These are phyloP conservation scores for Phytopythium litorale DNA, from an alignment of 352 stramenopile genomes.

Conservation along the genomic window DNA sequence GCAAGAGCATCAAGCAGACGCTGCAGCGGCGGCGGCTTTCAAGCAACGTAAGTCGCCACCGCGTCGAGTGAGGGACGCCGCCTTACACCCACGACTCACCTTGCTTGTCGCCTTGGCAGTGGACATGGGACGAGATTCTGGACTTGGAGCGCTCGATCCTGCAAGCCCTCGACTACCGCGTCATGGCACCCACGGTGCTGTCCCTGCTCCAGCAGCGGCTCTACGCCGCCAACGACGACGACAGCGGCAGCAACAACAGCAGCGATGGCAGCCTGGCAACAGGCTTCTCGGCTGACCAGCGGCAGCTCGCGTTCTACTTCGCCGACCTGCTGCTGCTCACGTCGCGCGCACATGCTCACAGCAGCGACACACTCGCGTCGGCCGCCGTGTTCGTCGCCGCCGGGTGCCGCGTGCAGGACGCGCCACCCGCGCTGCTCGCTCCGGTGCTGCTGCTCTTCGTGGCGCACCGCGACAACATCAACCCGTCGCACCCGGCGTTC, in stretches of 20 bases:
- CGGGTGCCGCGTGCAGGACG: conserved; percentile 39
- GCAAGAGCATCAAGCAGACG: conserved; percentile 61
- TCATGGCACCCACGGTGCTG: conserved; percentile 51
- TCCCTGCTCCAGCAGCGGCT: conserved; percentile 39
- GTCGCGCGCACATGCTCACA: conserved; percentile 32
- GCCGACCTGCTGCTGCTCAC: conserved; percentile 52
- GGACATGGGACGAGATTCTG: conserved; percentile 65
- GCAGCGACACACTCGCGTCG: conserved; percentile 43
- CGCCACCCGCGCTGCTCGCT: conserved; percentile 40
- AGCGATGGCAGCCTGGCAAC: neutral
- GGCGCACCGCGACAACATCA: conserved; percentile 62
- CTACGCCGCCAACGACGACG: conserved; percentile 8
- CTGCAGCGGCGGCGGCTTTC: conserved; percentile 50
- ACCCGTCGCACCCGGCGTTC: conserved; percentile 41
- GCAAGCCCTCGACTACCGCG: conserved; percentile 39
- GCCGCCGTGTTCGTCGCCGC: conserved; percentile 57
- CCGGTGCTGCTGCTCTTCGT: conserved; percentile 60
- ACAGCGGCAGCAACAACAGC: neutral
- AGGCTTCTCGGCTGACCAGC: conserved; percentile 21
- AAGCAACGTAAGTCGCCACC: conserved; percentile 42
- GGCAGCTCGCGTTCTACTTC: conserved; percentile 59
- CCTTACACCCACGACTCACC: neutral
- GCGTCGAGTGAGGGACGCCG: neutral
- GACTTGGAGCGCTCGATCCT: conserved; percentile 41
- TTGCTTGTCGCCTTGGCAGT: conserved; percentile 19